Evolutionary conservation across 148 eudicot species (phyloP).

Genomic region (Nepenthes mirabilis): DNA sequence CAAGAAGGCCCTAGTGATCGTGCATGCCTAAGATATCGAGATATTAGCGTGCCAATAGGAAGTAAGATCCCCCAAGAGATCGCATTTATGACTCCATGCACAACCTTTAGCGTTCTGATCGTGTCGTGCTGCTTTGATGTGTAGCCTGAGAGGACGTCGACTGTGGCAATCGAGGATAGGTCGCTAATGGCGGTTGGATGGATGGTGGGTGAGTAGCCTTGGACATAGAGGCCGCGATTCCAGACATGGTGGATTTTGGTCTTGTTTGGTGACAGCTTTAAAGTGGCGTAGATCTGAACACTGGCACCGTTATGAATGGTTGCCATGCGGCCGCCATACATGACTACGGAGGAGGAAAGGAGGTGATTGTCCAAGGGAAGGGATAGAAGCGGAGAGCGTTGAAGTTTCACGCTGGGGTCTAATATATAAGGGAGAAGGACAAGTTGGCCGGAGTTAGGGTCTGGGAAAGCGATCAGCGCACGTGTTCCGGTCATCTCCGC

Average conservation of each 20-base stretch:
- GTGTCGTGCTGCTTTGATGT: slow-evolving; percentile 15
- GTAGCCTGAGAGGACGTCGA: slow-evolving; percentile 56
- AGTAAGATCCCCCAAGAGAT: slow-evolving; percentile 80
- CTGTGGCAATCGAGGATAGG: slow-evolving; percentile 55
- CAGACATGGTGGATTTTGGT: slow-evolving; percentile 68
- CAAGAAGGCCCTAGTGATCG: slow-evolving; percentile 62
- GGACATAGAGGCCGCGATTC: slow-evolving; percentile 91
- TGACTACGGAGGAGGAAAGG: slow-evolving; percentile 55
- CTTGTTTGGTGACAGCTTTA: slow-evolving; percentile 52
- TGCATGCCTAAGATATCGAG: slow-evolving; percentile 75
- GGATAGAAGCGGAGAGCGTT: slow-evolving; percentile 50
- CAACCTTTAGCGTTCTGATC: slow-evolving; percentile 33
- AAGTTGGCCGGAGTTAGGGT: slow-evolving; percentile 77
- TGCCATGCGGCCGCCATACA: slow-evolving; percentile 83
- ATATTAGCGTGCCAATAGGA: slow-evolving; percentile 49
- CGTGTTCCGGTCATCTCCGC: slow-evolving; percentile 81
- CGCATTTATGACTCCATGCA: slow-evolving; percentile 60
- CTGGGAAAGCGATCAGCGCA: slow-evolving; percentile 75
- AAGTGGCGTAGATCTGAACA: slow-evolving; percentile 56
- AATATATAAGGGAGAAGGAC: slow-evolving; percentile 66
- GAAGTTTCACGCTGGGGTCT: slow-evolving; percentile 73
- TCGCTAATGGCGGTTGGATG: slow-evolving; percentile 69
- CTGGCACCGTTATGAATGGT: slow-evolving; percentile 77
- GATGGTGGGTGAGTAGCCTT: slow-evolving; percentile 95
- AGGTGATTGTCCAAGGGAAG: slow-evolving; percentile 68